A percentile compares a stretch with the other conserved stretches of the same genome.
Conservation (phyloP, 2,329 filamentous ascomycete species). For the Diaporthe ampelina region DNA sequence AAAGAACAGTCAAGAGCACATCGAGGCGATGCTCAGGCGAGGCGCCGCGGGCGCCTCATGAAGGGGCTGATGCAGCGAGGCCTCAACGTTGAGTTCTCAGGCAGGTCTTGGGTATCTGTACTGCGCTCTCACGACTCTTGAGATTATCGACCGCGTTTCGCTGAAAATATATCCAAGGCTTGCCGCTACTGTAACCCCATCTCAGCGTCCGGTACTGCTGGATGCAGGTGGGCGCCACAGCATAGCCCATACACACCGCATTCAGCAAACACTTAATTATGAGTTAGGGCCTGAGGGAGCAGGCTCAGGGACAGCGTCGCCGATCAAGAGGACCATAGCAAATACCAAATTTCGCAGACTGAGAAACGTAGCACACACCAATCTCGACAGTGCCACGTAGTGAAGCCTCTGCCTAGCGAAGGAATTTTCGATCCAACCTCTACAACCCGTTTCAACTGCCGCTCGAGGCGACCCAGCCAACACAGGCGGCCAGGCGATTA, state of each 20-base stretch:
- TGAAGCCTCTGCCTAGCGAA: background rate
- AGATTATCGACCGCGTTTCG: background rate
- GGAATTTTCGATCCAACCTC: background rate
- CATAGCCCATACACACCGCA: background rate
- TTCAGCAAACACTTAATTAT: background rate
- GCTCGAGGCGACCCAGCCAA: constrained; percentile 21
- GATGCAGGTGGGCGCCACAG: background rate
- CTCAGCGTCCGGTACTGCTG: background rate
- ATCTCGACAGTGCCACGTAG: background rate
- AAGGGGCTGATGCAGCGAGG: background rate
- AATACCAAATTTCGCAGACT: constrained; percentile 14
- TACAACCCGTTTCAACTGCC: constrained; percentile 31
- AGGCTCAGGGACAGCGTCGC: background rate
- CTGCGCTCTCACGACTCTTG: background rate
- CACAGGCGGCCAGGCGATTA: background rate
- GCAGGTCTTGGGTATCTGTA: constrained; percentile 6
- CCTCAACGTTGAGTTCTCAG: constrained; percentile 3
- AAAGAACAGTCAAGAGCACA: constrained; percentile 92
- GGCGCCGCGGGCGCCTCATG: constrained; percentile 54
- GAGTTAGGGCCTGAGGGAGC: background rate
- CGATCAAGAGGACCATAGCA: constrained; percentile 22
- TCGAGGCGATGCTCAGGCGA: constrained; percentile 86
- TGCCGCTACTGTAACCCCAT: background rate
- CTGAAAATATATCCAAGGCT: background rate
- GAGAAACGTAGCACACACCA: constrained; percentile 4